Evolutionary conservation across 768 basidiomycete genomes (phyloP).

Genomic region (Suillus sp.): DNA sequence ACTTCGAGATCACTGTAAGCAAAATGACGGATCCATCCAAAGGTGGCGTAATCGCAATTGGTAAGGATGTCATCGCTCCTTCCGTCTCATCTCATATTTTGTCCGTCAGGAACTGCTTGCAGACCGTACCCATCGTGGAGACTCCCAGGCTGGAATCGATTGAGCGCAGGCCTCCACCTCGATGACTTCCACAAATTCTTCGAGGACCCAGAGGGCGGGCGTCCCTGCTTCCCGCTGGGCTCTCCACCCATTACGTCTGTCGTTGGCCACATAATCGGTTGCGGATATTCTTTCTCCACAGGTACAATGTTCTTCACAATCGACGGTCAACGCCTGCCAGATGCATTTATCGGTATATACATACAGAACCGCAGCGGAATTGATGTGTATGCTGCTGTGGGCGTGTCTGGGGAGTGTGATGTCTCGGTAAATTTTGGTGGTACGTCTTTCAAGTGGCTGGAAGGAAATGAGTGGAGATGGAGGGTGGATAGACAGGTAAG

Average conservation of each 20-base stretch:
- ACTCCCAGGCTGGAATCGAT: slow-evolving; percentile 71
- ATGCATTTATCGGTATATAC: slow-evolving; percentile 63
- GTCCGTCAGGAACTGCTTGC: slow-evolving; percentile 56
- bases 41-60: slow-evolving; percentile 59
- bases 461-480: slow-evolving; percentile 69
- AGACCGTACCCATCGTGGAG: slow-evolving; percentile 66
- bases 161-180: slow-evolving; percentile 65
- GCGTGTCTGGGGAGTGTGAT: slow-evolving; percentile 46
- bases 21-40: slow-evolving; percentile 39
- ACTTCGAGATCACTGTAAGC: slow-evolving; percentile 62
- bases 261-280: slow-evolving; percentile 58
- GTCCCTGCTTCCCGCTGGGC: slow-evolving; percentile 46
- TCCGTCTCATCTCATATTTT: neutral
- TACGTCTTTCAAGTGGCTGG: slow-evolving; percentile 59
- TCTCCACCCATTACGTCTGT: slow-evolving; percentile 33
- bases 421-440: slow-evolving; percentile 62
- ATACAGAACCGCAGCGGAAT: slow-evolving; percentile 44
- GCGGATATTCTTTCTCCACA: slow-evolving; percentile 59
- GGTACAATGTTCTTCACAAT: slow-evolving; percentile 61
- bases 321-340: slow-evolving; percentile 56
- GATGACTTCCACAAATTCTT: slow-evolving; percentile 77
- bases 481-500: slow-evolving; percentile 65
- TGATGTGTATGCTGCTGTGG: slow-evolving; percentile 69
- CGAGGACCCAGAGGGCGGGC: slow-evolving; percentile 65
- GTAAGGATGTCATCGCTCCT: slow-evolving; percentile 34